These are phyloP conservation scores for Pseudopediastrum boryanum DNA, from an alignment of 139 green algal species.

Conservation along the genomic window DNA sequence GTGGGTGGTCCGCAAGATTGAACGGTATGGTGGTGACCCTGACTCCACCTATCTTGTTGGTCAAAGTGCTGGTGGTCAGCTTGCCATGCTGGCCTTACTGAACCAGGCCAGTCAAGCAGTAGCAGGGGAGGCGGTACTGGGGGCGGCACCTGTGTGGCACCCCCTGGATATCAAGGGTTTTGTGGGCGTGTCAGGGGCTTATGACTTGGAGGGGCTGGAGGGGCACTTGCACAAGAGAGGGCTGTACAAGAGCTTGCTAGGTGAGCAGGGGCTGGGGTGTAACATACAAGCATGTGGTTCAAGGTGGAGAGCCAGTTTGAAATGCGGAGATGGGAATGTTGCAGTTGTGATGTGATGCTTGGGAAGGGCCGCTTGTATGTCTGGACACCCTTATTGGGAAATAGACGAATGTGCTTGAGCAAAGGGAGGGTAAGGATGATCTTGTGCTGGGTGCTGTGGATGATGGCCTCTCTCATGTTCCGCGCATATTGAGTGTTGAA, in stretches of 20 bases:
- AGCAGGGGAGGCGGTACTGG: conserved; percentile 17
- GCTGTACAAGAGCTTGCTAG: conserved; percentile 70
- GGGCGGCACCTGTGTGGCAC: conserved; percentile 58
- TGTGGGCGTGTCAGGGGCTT: conserved; percentile 64
- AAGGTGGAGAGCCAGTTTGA: background rate
- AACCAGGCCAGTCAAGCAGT: conserved; percentile 61
- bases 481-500: no score
- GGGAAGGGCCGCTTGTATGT: no score
- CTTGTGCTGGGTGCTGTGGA: no score
- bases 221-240: conserved; percentile 85
- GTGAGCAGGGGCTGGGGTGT: no score
- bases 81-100: conserved; percentile 76
- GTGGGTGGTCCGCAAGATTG: conserved; percentile 80
- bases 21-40: conserved; percentile 77
- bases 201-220: conserved; percentile 77
- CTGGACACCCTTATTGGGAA: no score
- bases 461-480: no score
- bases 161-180: conserved; percentile 50
- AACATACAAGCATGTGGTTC: background rate
- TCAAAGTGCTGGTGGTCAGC: conserved; percentile 89
- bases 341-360: no score
- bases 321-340: no score
- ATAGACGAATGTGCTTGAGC: no score
- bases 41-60: conserved; percentile 78
- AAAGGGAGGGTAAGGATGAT: no score